Evolutionary conservation across 345 rosid genomes (phyloP).

Genomic region (Gossypium herbaceum): DNA sequence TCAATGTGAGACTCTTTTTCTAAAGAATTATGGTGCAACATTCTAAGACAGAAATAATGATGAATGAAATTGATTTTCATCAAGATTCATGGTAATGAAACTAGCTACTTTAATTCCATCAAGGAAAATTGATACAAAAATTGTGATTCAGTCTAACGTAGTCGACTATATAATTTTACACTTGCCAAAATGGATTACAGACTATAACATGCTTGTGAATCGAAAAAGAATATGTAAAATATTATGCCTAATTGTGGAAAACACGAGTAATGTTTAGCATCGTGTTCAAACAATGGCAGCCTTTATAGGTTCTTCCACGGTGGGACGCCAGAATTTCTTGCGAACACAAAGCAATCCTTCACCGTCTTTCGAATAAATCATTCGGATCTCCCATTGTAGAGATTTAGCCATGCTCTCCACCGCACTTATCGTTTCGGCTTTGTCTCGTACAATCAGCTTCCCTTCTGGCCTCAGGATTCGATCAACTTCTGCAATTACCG

Average conservation of each 20-base stretch:
- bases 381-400: constrained; percentile 57
- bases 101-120: background rate
- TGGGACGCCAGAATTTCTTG: constrained; percentile 85
- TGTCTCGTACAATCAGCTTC: constrained; percentile 62
- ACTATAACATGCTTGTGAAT: background rate
- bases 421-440: constrained; percentile 49
- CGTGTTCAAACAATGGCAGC: constrained; percentile 48
- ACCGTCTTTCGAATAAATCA: constrained; percentile 45
- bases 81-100: background rate
- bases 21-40: too few relatives aligned
- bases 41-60: background rate
- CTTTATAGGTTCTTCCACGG: constrained; percentile 41
- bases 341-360: constrained; percentile 57
- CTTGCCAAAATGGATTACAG: background rate
- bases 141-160: background rate
- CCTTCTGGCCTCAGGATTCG: constrained; percentile 83
- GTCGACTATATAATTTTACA: background rate
- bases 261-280: background rate
- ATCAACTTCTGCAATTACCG: constrained; percentile 74
- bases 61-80: background rate
- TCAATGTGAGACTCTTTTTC: too few relatives aligned
- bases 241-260: background rate
- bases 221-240: background rate
- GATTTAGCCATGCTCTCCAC: constrained; percentile 61
- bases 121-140: background rate